Conservation (phyloP, 2,329 filamentous ascomycete genomes). For the Pseudonectria foliicola region DNA sequence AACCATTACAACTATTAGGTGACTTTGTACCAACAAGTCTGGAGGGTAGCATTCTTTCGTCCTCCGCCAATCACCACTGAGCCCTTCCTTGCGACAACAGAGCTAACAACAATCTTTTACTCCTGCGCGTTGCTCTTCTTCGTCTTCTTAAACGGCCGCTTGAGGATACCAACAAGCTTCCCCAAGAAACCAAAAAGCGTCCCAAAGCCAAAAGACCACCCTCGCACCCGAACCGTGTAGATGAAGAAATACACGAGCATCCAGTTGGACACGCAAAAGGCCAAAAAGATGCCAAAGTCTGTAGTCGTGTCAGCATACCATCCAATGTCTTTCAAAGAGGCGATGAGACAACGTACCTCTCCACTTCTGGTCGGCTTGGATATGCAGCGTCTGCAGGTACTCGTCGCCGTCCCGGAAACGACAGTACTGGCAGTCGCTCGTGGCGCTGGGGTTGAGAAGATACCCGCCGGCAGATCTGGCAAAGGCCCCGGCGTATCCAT, state of each 20-base stretch:
- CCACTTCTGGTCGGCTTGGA: conserved; percentile 56
- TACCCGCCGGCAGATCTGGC: conserved; percentile 48
- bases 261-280: conserved; percentile 66
- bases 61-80: too few relatives aligned
- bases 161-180: too few relatives aligned
- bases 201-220: conserved; percentile 65
- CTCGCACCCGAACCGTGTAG: conserved; percentile 61
- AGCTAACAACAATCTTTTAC: too few relatives aligned
- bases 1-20: too few relatives aligned
- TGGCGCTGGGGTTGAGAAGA: conserved; percentile 54
- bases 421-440: conserved; percentile 60
- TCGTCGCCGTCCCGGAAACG: conserved; percentile 50
- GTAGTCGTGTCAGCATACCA: conserved; percentile 3
- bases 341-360: conserved; percentile 31
- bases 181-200: background rate
- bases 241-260: conserved; percentile 69
- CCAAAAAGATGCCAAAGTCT: conserved; percentile 63
- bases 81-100: too few relatives aligned
- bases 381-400: conserved; percentile 54
- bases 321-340: background rate
- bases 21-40: too few relatives aligned
- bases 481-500: conserved; percentile 55
- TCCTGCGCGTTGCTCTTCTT: too few relatives aligned
- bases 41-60: too few relatives aligned
- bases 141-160: too few relatives aligned